phyloP scores from a whole-genome alignment of 805 yeast genomes.

The Yamadazyma tumulicola region DNA sequence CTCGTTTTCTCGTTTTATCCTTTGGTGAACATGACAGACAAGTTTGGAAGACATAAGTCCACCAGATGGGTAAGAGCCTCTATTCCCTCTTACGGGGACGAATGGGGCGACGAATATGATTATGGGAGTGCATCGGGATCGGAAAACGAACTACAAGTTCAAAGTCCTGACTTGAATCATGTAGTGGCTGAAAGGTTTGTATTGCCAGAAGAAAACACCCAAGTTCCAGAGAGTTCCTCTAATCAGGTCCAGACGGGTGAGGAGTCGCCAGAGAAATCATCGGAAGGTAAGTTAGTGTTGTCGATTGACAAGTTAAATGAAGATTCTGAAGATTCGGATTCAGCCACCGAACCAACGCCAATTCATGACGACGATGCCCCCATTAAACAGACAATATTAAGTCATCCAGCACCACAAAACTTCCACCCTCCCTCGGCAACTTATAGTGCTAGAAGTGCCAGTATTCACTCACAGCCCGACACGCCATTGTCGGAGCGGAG shows the following conservation, averaged over 20 bases:
- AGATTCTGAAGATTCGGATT: constrained; percentile 14
- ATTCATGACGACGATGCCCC: constrained; percentile 9
- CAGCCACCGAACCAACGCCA: neutral
- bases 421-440: constrained; percentile 31
- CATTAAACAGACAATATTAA: constrained; percentile 3
- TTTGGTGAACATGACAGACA: constrained; percentile 26
- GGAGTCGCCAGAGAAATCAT: constrained; percentile 1
- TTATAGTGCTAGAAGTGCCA: constrained; percentile 7
- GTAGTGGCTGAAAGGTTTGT: constrained; percentile 15
- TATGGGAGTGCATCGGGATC: constrained; percentile 14
- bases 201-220: constrained; percentile 9
- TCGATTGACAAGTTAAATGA: constrained; percentile 29
- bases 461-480: constrained; percentile 13
- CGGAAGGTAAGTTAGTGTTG: constrained; percentile 22
- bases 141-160: constrained; percentile 9
- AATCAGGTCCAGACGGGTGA: neutral
- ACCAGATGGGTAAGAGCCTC: constrained; percentile 42
- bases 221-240: neutral
- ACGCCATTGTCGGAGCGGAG: constrained; percentile 36
- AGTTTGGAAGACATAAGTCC: constrained; percentile 41
- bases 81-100: constrained; percentile 42
- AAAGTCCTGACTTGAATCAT: constrained; percentile 8
- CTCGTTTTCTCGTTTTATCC: no score
- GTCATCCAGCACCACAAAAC: neutral
- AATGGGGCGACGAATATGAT: constrained; percentile 38